Base-by-base conservation (phyloP, 1,284 basidiomycete species). In the Rhizoctonia solani region DNA sequence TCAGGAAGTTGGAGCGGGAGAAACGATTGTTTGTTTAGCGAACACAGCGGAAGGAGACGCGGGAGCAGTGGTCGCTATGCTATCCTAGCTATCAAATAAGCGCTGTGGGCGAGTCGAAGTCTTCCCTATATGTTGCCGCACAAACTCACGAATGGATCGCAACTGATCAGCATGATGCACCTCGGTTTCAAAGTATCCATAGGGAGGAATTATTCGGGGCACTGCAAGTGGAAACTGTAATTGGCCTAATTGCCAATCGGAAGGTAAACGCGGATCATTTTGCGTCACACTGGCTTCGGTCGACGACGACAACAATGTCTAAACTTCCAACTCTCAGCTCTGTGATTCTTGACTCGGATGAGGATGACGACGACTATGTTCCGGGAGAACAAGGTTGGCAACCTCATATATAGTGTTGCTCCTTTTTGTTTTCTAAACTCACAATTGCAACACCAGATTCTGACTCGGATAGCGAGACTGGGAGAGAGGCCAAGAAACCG, bases 361-460 rank as follows among this genome's bases (percentile, higher is more conserved):
- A 70, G n/a, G 67, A 61, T 16, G 69, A 69, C 46, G 69, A 63
- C 23, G 69, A 70, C 41, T 70, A 70, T 27, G 61, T 70, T n/a
- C 69, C 67, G 23, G 53, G 44, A 29, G 59, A 49, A 47, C 54
- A 41, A 59, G 66, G 66, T 59, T 23, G 39, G 50, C 16, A 54
- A 54, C 23, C 16, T 14, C 19, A 54, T 67, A 1, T 25, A 39
- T 27, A 13, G 19, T 25, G 11, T 37, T 59, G n/a, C 13, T 32
- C 27, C 19, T n/a, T 44, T 44, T 44, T 44, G 19, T 19, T 32
- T 54, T 58, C 27, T 21, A 58, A 42, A 34, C 9, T 21, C 32
- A 47, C 14, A 29, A 49, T 50, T n/a, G n/a, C n/a, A n/a, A 47
- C 3, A 50, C 29, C 34, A 52, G 59, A 52, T 23, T 54, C 46